Percentiles rank a stretch among this genome's conserved stretches.
phyloP scores from a whole-genome alignment of 2,329 filamentous ascomycete genomes.

The Aureobasidium sp. region DNA sequence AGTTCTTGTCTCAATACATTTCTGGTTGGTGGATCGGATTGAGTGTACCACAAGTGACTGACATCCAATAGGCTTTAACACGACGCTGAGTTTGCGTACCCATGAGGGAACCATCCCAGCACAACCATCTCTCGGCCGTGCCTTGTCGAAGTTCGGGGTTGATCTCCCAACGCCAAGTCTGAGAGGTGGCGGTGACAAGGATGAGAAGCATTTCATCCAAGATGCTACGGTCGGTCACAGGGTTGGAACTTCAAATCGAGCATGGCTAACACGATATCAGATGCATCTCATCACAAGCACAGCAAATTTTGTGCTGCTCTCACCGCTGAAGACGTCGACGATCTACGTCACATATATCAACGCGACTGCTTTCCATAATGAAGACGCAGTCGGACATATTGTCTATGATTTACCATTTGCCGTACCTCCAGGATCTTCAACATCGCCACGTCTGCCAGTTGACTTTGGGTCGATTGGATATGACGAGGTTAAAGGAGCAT shows the following conservation, averaged over 20 bases:
- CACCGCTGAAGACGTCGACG: constrained; percentile 64
- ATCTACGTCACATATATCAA: constrained; percentile 72
- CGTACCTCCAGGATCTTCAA: constrained; percentile 57
- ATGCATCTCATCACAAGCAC: constrained; percentile 82
- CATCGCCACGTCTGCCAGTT: constrained; percentile 72
- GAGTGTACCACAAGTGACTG: neutral
- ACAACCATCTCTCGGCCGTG: constrained; percentile 62
- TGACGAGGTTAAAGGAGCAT: constrained; percentile 66
- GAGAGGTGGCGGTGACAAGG: constrained; percentile 31
- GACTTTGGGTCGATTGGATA: constrained; percentile 69
- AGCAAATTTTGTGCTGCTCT: constrained; percentile 73
- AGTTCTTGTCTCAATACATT: constrained; percentile 75
- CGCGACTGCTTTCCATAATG: constrained; percentile 74
- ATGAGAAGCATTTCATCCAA: constrained; percentile 64
- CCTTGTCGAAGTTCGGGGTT: constrained; percentile 63
- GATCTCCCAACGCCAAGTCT: constrained; percentile 65
- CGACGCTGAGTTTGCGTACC: constrained; percentile 63
- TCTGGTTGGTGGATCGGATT: constrained; percentile 47
- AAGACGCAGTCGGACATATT: constrained; percentile 69
- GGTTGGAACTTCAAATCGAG: neutral
- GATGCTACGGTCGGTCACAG: constrained; percentile 54
- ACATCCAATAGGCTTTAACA: constrained; percentile 57
- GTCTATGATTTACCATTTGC: constrained; percentile 65
- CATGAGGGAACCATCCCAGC: constrained; percentile 66
- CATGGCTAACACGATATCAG: constrained; percentile 17